Evolutionary conservation across 768 basidiomycete species (phyloP).

Genomic region (Sutorius australiensis): DNA sequence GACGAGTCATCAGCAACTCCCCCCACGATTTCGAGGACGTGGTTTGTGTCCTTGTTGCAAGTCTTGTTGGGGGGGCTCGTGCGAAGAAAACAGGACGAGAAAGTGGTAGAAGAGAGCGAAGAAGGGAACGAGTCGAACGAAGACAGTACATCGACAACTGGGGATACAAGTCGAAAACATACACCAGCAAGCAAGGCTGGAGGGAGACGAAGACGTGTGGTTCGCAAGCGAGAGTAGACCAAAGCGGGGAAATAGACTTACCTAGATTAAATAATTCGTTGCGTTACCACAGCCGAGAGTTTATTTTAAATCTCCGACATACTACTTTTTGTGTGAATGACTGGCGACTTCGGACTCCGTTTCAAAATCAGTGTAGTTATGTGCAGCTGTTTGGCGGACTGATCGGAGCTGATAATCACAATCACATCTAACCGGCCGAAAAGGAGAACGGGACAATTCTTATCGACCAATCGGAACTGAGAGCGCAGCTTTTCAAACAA

Average conservation of each 20-base stretch:
- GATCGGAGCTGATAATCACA: background rate
- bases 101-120: conserved; percentile 34
- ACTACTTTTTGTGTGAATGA: background rate
- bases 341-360: background rate
- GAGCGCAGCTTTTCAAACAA: conserved; percentile 17
- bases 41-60: conserved; percentile 53
- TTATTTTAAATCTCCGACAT: background rate
- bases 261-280: background rate
- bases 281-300: background rate
- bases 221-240: conserved; percentile 39
- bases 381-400: background rate
- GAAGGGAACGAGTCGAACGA: conserved; percentile 40
- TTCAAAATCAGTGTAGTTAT: no score
- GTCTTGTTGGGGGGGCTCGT: conserved; percentile 33
- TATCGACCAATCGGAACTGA: conserved; percentile 31
- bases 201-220: conserved; percentile 60
- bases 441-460: background rate
- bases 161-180: conserved; percentile 19
- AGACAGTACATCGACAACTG: conserved; percentile 39
- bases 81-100: conserved; percentile 20
- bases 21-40: conserved; percentile 63
- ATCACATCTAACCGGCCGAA: conserved; percentile 2
- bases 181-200: conserved; percentile 51
- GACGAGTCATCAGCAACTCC: conserved; percentile 54
- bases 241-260: conserved; percentile 19